These are phyloP conservation scores for Madurella mycetomatis DNA, from an alignment of 2,329 filamentous ascomycete species.

Conservation along the genomic window DNA sequence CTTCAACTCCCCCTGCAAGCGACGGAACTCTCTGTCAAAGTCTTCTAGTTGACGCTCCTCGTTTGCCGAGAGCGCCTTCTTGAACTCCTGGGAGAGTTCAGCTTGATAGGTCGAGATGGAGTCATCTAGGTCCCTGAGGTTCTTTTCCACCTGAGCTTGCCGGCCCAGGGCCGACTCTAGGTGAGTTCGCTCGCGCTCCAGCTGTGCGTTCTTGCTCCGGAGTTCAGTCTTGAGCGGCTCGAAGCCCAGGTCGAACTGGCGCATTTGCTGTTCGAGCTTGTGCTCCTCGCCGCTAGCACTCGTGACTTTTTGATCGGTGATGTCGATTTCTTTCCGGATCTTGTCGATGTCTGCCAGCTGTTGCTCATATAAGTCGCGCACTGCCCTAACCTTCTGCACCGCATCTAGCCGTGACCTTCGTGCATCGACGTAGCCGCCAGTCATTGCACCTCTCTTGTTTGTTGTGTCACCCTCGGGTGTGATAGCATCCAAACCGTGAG, in stretches of 20 bases:
- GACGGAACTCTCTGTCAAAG: constrained; percentile 64
- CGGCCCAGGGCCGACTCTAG: constrained; percentile 64
- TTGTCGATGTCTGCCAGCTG: constrained; percentile 60
- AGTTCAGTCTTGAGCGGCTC: constrained; percentile 75
- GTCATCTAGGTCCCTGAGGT: constrained; percentile 71
- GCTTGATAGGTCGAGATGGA: constrained; percentile 72
- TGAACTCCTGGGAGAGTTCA: constrained; percentile 82
- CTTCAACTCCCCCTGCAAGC: constrained; percentile 71
- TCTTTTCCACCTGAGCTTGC: constrained; percentile 66
- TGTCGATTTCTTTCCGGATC: constrained; percentile 66
- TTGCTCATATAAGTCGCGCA: constrained; percentile 68
- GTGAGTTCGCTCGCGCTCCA: constrained; percentile 68
- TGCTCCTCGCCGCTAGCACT: constrained; percentile 77
- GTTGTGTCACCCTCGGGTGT: constrained; percentile 92
- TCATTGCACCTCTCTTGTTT: constrained; percentile 92
- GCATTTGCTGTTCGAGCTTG: constrained; percentile 73
- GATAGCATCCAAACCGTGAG: constrained; percentile 86
- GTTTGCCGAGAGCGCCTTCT: constrained; percentile 76
- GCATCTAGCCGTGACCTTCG: constrained; percentile 82
- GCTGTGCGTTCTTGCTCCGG: constrained; percentile 65
- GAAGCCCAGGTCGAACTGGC: constrained; percentile 76
- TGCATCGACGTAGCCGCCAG: constrained; percentile 87
- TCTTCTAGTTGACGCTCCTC: constrained; percentile 78
- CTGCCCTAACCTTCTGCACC: constrained; percentile 68
- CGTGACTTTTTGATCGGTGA: constrained; percentile 84